Evolutionary conservation across 1,139 yeast genomes (phyloP).

Genomic region (Pneumocystis murina): DNA sequence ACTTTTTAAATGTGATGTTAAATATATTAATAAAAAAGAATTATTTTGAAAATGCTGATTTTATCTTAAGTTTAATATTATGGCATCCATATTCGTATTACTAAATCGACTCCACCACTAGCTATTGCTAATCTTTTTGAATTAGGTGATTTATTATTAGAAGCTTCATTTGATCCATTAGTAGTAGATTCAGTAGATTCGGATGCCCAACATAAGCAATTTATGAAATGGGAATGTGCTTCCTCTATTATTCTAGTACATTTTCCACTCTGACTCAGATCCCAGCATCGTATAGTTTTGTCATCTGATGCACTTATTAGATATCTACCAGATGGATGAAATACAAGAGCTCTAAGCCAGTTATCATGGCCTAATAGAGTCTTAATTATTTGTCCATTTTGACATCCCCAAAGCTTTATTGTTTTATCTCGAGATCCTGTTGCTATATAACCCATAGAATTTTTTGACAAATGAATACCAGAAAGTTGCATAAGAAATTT

Average conservation of each 20-base stretch:
- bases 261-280: conserved; percentile 39
- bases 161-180: conserved; percentile 10
- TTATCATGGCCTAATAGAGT: conserved; percentile 61
- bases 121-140: conserved; percentile 33
- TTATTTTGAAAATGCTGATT: not conserved
- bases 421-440: conserved; percentile 73
- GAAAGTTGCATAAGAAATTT: conserved; percentile 34
- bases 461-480: conserved; percentile 5
- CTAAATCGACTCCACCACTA: conserved; percentile 73
- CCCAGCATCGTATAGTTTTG: conserved; percentile 66
- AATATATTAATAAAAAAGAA: not conserved
- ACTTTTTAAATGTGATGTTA: not conserved
- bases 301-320: conserved; percentile 71
- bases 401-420: conserved; percentile 60
- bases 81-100: conserved; percentile 61
- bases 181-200: conserved; percentile 7
- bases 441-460: conserved; percentile 30
- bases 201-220: conserved; percentile 47
- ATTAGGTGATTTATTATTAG: conserved; percentile 9
- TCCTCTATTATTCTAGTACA: conserved; percentile 37
- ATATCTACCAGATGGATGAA: conserved; percentile 66
- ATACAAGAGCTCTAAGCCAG: conserved; percentile 60
- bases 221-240: conserved; percentile 65
- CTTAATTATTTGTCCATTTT: conserved; percentile 47
- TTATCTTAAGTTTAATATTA: not conserved